A percentile compares a stretch with the other conserved stretches of the same genome.
Conservation (phyloP, 768 basidiomycete species). For the Trametes meyenii region DNA sequence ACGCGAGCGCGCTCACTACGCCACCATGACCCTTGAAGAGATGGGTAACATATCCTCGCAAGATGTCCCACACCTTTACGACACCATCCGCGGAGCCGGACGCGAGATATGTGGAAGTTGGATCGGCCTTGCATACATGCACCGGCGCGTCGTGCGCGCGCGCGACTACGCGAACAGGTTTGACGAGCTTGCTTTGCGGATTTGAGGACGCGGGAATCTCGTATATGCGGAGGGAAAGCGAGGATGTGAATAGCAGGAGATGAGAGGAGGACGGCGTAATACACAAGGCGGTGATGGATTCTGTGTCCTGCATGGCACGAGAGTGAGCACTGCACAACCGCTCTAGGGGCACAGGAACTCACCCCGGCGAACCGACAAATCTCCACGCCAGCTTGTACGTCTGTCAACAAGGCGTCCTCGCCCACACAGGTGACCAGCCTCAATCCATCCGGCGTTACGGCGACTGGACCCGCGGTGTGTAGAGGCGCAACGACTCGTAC, state of each 20-base stretch:
- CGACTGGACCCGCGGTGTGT: slow-evolving; percentile 87
- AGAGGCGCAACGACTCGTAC: slow-evolving; percentile 72
- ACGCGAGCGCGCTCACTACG: slow-evolving; percentile 89
- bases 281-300: slow-evolving; percentile 82
- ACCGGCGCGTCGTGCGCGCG: slow-evolving; percentile 94
- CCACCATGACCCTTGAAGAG: slow-evolving; percentile 96
- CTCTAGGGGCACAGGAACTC: slow-evolving; percentile 38
- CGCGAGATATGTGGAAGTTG: slow-evolving; percentile 87
- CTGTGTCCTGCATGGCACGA: slow-evolving; percentile 65
- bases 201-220: slow-evolving; percentile 61
- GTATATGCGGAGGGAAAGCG: slow-evolving; percentile 81
- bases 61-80: slow-evolving; percentile 96
- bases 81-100: slow-evolving; percentile 96
- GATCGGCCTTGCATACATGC: slow-evolving; percentile 84
- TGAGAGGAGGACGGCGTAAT: slow-evolving; percentile 75
- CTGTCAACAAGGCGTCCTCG: slow-evolving; percentile 83
- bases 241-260: slow-evolving; percentile 79
- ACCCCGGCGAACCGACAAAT: slow-evolving; percentile 87
- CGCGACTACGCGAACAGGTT: slow-evolving; percentile 74
- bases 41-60: slow-evolving; percentile 88
- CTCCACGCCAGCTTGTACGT: slow-evolving; percentile 70
- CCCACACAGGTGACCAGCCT: slow-evolving; percentile 85
- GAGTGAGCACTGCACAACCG: neutral
- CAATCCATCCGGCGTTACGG: slow-evolving; percentile 75
- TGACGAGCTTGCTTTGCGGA: slow-evolving; percentile 51